Evolutionary conservation across 768 basidiomycete genomes (phyloP).

Genomic region (Kwoniella dendrophila): DNA sequence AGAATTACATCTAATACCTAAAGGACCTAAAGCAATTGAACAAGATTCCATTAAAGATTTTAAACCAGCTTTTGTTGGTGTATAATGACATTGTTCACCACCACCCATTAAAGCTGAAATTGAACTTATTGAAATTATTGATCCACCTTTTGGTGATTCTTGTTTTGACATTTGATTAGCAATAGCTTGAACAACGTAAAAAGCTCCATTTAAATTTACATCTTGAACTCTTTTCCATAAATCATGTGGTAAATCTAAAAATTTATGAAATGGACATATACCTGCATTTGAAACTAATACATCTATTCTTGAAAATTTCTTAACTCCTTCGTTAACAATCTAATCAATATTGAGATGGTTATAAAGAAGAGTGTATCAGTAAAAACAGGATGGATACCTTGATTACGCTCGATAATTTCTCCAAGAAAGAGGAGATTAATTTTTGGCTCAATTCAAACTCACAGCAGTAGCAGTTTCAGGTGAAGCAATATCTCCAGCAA

Average conservation of each 20-base stretch:
- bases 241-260: slow-evolving; percentile 68
- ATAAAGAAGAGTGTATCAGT: too few species aligned
- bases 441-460: slow-evolving; percentile 27
- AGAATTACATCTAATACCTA: slow-evolving; percentile 66
- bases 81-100: slow-evolving; percentile 75
- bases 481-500: slow-evolving; percentile 70
- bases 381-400: too few species aligned
- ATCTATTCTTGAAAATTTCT: slow-evolving; percentile 67
- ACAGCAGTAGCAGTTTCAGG: slow-evolving; percentile 65
- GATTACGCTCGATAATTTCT: too few species aligned
- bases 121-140: slow-evolving; percentile 75
- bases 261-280: slow-evolving; percentile 76
- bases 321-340: slow-evolving; percentile 67
- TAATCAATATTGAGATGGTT: too few species aligned
- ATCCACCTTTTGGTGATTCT: slow-evolving; percentile 61
- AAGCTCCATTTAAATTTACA: slow-evolving; percentile 76
- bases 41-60: slow-evolving; percentile 78
- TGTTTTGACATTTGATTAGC: slow-evolving; percentile 75
- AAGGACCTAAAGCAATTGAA: slow-evolving; percentile 74
- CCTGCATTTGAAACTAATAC: slow-evolving; percentile 66
- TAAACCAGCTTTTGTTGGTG: slow-evolving; percentile 77
- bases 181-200: slow-evolving; percentile 65
- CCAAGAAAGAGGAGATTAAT: too few species aligned
- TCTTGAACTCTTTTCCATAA: slow-evolving; percentile 69
- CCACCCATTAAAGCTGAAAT: slow-evolving; percentile 79